phyloP scores from a whole-genome alignment of 805 yeast genomes.

The Wickerhamomyces chaumierensis region DNA sequence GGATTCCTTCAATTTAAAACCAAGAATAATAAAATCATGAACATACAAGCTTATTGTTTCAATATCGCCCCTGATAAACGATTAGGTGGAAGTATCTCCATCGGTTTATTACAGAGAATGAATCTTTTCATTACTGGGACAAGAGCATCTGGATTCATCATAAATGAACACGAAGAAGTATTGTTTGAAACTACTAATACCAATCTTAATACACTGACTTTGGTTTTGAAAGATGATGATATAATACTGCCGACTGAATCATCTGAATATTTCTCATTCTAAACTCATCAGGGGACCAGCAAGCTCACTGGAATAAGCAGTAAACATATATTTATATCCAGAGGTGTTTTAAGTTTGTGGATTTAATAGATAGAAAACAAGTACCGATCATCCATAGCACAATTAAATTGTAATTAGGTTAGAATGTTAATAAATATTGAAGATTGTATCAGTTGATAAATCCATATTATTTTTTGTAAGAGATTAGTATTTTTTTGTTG shows the following conservation, averaged over 20 bases:
- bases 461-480: too few species aligned
- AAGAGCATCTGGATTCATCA: background rate
- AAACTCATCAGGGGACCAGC: background rate
- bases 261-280: background rate
- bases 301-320: too few species aligned
- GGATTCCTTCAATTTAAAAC: background rate
- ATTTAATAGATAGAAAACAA: too few species aligned
- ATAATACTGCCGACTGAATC: background rate
- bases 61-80: background rate
- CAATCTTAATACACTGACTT: background rate
- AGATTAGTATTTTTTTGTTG: too few species aligned
- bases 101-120: background rate
- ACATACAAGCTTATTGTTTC: background rate
- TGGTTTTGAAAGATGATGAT: background rate
- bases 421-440: too few species aligned
- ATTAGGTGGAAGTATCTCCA: background rate
- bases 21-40: too few species aligned
- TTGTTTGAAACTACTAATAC: background rate
- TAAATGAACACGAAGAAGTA: background rate
- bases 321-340: too few species aligned
- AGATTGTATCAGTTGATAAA: too few species aligned
- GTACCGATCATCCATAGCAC: too few species aligned
- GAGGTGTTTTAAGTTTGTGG: too few species aligned
- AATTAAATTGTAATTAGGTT: too few species aligned
- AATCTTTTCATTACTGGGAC: background rate